phyloP scores from a whole-genome alignment of 2,329 filamentous ascomycete species.

The Penicillium oxalicum region DNA sequence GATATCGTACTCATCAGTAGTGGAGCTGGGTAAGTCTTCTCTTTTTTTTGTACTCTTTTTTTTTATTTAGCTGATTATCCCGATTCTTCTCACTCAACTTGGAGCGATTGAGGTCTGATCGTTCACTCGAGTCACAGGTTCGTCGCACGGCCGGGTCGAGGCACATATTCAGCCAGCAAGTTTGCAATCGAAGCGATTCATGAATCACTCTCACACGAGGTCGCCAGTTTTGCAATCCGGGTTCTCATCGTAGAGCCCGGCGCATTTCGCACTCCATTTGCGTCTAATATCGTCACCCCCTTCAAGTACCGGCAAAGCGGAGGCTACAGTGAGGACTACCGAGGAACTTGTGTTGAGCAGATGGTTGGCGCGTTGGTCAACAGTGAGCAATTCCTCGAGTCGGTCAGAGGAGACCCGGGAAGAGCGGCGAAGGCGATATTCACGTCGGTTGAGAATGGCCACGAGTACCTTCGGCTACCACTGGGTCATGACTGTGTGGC shows the following conservation, averaged over 20 bases:
- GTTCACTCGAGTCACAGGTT: slow-evolving; percentile 16
- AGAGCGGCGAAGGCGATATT: slow-evolving; percentile 34
- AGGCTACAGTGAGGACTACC: slow-evolving; percentile 30
- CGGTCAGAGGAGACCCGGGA: slow-evolving; percentile 16
- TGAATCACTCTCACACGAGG: slow-evolving; percentile 34
- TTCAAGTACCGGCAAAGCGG: slow-evolving; percentile 11
- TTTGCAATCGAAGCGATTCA: slow-evolving; percentile 39
- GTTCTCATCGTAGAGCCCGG: slow-evolving; percentile 42
- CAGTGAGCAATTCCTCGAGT: slow-evolving; percentile 6
- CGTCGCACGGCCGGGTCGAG: slow-evolving; percentile 6
- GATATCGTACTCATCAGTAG: slow-evolving; percentile 46
- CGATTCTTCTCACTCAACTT: too few relatives aligned
- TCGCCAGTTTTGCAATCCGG: slow-evolving; percentile 31
- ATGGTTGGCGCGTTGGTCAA: slow-evolving; percentile 13
- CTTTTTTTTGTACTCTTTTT: too few relatives aligned
- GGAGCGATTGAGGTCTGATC: too few relatives aligned
- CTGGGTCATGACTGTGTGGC: slow-evolving; percentile 35
- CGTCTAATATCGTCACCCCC: slow-evolving; percentile 12
- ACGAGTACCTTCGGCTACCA: slow-evolving; percentile 31
- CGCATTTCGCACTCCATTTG: slow-evolving; percentile 40
- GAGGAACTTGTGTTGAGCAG: slow-evolving; percentile 20
- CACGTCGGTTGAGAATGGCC: slow-evolving; percentile 31
- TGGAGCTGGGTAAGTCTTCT: slow-evolving; percentile 39
- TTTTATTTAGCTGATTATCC: too few relatives aligned
- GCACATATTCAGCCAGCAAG: slow-evolving; percentile 37